Percentiles rank a stretch among this genome's conserved stretches.
These are phyloP conservation scores for Nigrograna mackinnonii DNA, from an alignment of 2,329 filamentous ascomycete genomes.

Conservation along the genomic window DNA sequence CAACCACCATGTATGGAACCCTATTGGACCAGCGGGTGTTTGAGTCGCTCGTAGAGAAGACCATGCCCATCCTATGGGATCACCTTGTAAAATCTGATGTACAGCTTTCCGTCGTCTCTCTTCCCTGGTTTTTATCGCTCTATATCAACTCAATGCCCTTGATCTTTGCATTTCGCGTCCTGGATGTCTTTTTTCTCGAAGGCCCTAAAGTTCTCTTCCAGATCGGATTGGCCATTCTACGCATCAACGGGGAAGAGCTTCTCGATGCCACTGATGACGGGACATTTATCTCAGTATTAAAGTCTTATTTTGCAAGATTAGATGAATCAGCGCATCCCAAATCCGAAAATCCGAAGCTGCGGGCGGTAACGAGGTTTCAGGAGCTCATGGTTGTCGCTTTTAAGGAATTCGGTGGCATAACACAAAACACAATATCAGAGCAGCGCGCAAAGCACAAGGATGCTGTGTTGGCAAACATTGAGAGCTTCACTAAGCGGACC, in stretches of 20 bases:
- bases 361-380: conserved; percentile 93
- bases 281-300: conserved; percentile 93
- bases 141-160: conserved; percentile 99
- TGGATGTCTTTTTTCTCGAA: conserved; percentile 98
- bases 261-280: conserved; percentile 93
- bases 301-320: conserved; percentile 88
- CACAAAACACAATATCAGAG: conserved; percentile 88
- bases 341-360: conserved; percentile 91
- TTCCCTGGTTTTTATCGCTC: conserved; percentile 96
- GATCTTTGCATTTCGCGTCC: conserved; percentile 92
- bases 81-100: conserved; percentile 97
- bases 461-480: conserved; percentile 91
- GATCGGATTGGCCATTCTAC: conserved; percentile 91
- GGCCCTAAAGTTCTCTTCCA: conserved; percentile 97
- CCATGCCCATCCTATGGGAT: conserved; percentile 98
- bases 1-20: conserved; percentile 98
- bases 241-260: conserved; percentile 95
- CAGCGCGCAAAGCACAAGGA: conserved; percentile 91
- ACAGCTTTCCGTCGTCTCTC: conserved; percentile 92
- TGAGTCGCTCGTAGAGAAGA: conserved; percentile 96
- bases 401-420: conserved; percentile 96
- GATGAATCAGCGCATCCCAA: conserved; percentile 96
- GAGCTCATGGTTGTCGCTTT: conserved; percentile 99
- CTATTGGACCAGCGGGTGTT: conserved; percentile 96
- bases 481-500: conserved; percentile 95